phyloP scores from a whole-genome alignment of 495 filamentous ascomycete genomes.

The Tuber microsphaerosporum region DNA sequence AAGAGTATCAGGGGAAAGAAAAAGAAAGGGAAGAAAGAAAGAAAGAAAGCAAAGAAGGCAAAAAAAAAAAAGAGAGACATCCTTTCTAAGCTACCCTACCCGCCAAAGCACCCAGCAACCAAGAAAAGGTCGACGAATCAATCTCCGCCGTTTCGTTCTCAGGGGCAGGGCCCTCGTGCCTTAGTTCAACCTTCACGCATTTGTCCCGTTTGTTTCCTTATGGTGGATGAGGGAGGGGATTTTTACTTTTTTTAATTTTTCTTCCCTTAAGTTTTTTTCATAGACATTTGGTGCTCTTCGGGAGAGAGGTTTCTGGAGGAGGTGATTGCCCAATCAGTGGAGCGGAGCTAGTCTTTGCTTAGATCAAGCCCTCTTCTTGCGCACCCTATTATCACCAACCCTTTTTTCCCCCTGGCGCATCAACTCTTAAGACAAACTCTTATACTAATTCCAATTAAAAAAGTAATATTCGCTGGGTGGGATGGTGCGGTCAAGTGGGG shows the following conservation, averaged over 20 bases:
- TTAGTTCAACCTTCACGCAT: constrained; percentile 14
- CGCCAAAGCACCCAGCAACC: constrained; percentile 15
- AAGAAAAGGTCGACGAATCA: constrained; percentile 31
- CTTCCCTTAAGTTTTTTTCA: not conserved
- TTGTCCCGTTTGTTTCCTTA: constrained; percentile 31
- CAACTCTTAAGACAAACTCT: constrained; percentile 21
- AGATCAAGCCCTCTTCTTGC: constrained; percentile 1
- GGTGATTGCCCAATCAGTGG: not conserved
- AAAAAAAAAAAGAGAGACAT: not conserved
- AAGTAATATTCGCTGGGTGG: constrained; percentile 35
- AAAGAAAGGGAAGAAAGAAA: not conserved
- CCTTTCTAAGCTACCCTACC: not conserved
- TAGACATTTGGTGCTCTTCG: not conserved
- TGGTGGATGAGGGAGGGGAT: not conserved
- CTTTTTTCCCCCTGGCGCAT: constrained; percentile 13
- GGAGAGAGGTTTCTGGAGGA: not conserved
- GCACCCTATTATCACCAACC: constrained; percentile 15
- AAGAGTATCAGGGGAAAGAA: not conserved
- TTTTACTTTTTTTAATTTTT: not conserved
- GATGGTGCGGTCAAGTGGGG: constrained; percentile 41
- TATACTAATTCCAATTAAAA: constrained; percentile 36
- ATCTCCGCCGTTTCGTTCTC: constrained; percentile 28
- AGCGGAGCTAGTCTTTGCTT: not conserved
- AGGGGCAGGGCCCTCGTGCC: constrained; percentile 34
- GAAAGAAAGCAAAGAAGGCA: constrained; percentile 3